Evolutionary conservation across 768 basidiomycete genomes (phyloP).

Genomic region (Mycena polygramma): DNA sequence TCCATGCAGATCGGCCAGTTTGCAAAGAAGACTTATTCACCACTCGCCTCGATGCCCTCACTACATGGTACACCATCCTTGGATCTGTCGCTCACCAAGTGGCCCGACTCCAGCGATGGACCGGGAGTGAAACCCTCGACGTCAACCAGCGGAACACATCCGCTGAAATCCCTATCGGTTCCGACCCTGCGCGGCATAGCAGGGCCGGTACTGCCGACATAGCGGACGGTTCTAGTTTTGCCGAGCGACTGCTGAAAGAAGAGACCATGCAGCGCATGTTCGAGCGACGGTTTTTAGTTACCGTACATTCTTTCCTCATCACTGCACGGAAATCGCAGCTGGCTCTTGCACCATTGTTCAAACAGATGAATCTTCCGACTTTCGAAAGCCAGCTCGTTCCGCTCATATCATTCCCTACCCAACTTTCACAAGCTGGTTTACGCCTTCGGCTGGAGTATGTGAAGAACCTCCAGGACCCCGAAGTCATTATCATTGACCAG

Average conservation of each 20-base stretch:
- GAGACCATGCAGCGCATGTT: conserved; percentile 96
- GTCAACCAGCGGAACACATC: conserved; percentile 84
- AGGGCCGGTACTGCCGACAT: conserved; percentile 57
- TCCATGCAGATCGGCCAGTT: conserved; percentile 82
- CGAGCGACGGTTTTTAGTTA: conserved; percentile 89
- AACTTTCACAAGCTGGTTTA: conserved; percentile 91
- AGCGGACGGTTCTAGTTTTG: conserved; percentile 85
- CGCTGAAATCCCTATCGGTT: conserved; percentile 64
- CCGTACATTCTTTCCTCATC: conserved; percentile 88
- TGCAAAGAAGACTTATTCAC: conserved; percentile 77
- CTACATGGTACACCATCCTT: conserved; percentile 93
- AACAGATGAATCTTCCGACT: conserved; percentile 90
- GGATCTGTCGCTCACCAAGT: conserved; percentile 88
- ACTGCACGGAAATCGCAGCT: conserved; percentile 91
- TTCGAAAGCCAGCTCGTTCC: conserved; percentile 92
- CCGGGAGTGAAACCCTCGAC: conserved; percentile 91
- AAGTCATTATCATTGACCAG: conserved; percentile 92
- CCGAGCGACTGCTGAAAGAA: conserved; percentile 94
- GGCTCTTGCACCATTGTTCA: conserved; percentile 79
- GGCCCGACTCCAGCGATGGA: conserved; percentile 88
- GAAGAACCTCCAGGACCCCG: conserved; percentile 88
- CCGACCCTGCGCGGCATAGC: conserved; percentile 45
- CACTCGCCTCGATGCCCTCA: conserved; percentile 88
- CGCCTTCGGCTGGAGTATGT: conserved; percentile 92
- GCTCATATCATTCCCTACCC: conserved; percentile 96